Conservation (phyloP, 2,329 filamentous ascomycete genomes). For the Ophiosphaerella narmari region DNA sequence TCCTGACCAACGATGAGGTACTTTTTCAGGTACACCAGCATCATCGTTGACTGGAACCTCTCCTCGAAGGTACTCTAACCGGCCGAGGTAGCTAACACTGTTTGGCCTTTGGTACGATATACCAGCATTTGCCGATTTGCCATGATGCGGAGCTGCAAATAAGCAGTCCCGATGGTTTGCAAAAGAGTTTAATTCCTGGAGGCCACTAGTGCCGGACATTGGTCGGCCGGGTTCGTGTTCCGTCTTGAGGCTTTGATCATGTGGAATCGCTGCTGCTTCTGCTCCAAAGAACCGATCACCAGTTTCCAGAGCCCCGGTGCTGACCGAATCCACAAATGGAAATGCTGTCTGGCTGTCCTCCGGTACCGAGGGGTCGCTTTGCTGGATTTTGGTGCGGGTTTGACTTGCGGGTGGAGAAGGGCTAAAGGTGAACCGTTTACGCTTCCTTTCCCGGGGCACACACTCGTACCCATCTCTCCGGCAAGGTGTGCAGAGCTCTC, state of each 20-base stretch:
- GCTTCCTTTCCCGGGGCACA: conserved; percentile 36
- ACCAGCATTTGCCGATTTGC: conserved; percentile 16
- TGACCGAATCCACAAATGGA: conserved; percentile 3
- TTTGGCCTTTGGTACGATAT: conserved; percentile 20
- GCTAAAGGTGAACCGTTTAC: conserved; percentile 40
- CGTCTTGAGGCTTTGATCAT: conserved; percentile 20
- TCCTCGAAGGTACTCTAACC: conserved; percentile 39
- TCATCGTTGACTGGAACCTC: conserved; percentile 43
- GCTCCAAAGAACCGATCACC: conserved; percentile 2
- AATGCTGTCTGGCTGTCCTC: conserved; percentile 16
- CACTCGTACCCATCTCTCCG: conserved; percentile 39
- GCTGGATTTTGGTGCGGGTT: conserved; percentile 17
- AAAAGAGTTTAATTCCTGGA: conserved; percentile 24
- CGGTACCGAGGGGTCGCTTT: conserved; percentile 7
- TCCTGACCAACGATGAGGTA: conserved; percentile 32
- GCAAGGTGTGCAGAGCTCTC: conserved; percentile 48
- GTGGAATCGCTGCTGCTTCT: conserved; percentile 4
- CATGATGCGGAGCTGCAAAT: conserved; percentile 22
- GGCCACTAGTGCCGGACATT: conserved; percentile 26
- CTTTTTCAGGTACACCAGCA: conserved; percentile 31
- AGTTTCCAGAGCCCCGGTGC: conserved; percentile 6
- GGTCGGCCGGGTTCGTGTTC: conserved; percentile 24
- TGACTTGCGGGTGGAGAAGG: conserved; percentile 29
- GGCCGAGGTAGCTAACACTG: conserved; percentile 39
- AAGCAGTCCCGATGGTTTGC: conserved; percentile 19